Base-by-base conservation (phyloP, 208 protist species). In the Wallacemonas sp. region DNA sequence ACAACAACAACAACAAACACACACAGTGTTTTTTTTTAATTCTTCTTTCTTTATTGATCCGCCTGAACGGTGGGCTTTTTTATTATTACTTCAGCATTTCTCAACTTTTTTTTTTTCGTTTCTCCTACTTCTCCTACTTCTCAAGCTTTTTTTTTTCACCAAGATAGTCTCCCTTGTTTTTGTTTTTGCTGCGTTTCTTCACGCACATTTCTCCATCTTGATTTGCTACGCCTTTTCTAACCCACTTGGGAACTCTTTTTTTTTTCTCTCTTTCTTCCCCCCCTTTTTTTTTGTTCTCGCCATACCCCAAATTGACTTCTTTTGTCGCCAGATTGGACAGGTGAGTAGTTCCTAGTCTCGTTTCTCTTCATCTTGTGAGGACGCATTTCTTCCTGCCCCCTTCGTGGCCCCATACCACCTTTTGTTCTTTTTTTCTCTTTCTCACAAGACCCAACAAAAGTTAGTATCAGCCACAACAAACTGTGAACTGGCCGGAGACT, bases 141-240 rank as follows among this genome's bases (percentile, higher is more conserved):
- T 55, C 36, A 54, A 14, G 4, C 53, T 53, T 54, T 17, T 67
- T 49, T 51, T 9, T 47, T 38, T 74, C n/a, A 34, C 17, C 61
- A 15, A 44, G 8, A 2, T 44, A 6, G 34, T 19, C 14, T 63
- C 26, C 30, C 26, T 12, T 55, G 28, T 31, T 44, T 45, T 30
- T 54, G 17, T 17, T 28, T 21, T 62, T 26, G 4, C 24, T 39
- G 26, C 22, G 0, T 34, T 65, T 42, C 3, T 55, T 45, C 39
- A 6, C 11, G 19, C 34, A 17, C n/a, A n/a, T n/a, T n/a, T n/a
- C n/a, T n/a, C n/a, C n/a, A n/a, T n/a, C n/a, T n/a, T n/a, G n/a
- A n/a, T n/a, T n/a, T n/a, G n/a, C n/a, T n/a, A n/a, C n/a, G n/a
- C n/a, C n/a, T n/a, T n/a, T n/a, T n/a, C n/a, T n/a, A n/a, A n/a